phyloP scores from a whole-genome alignment of 1,284 basidiomycete genomes.

The Thelephora terrestris region DNA sequence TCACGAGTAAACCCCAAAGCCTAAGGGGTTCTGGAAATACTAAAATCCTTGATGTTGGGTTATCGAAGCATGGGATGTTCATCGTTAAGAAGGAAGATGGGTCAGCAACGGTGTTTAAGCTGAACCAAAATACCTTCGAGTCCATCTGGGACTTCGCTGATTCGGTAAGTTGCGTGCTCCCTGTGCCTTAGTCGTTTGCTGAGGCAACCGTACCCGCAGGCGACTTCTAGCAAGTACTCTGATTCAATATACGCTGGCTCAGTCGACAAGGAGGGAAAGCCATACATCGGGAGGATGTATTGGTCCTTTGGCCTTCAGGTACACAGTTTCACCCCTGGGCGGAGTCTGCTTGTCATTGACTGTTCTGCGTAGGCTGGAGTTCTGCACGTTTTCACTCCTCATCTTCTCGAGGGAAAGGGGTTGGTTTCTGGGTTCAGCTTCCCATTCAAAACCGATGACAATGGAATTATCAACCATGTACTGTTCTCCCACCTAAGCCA shows the following conservation, averaged over 20 bases:
- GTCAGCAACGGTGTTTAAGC: conserved; percentile 41
- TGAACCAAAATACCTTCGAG: conserved; percentile 29
- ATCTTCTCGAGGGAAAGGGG: conserved; percentile 44
- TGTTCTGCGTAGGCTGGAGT: background rate
- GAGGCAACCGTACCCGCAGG: conserved; percentile 17
- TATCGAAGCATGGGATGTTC: conserved; percentile 37
- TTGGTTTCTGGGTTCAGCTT: conserved; percentile 56
- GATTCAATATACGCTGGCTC: conserved; percentile 53
- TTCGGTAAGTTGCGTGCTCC: conserved; percentile 32
- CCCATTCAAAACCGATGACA: conserved; percentile 57
- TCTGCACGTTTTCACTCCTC: conserved; percentile 48
- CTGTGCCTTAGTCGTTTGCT: conserved; percentile 4
- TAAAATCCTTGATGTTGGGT: conserved; percentile 44
- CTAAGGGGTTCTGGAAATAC: conserved; percentile 35
- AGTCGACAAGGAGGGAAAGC: conserved; percentile 42
- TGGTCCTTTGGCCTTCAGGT: conserved; percentile 59
- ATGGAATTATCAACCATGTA: conserved; percentile 71
- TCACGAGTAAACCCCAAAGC: conserved; percentile 36
- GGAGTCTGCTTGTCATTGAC: background rate
- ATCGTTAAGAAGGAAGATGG: conserved; percentile 47
- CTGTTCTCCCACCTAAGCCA: conserved; percentile 14
- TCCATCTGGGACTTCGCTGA: conserved; percentile 47
- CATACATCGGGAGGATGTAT: conserved; percentile 62
- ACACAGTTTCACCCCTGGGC: conserved; percentile 15
- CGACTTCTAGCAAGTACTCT: conserved; percentile 28